A percentile compares a stretch with the other conserved stretches of the same genome.
These are phyloP conservation scores for Centella asiatica DNA, from an alignment of 129 eudicot genomes.

Conservation along the genomic window DNA sequence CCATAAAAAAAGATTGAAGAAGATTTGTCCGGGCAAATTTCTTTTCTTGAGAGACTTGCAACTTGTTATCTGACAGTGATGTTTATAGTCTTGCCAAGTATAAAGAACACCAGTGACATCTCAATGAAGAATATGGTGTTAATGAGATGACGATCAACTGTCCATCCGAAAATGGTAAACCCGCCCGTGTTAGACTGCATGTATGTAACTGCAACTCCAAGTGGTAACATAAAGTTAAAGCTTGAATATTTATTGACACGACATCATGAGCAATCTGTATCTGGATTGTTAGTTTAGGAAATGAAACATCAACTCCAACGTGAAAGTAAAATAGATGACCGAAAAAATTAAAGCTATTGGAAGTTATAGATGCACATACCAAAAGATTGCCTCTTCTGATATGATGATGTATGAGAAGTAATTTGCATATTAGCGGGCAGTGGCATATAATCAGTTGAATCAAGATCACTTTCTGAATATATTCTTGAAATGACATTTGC, in stretches of 20 bases:
- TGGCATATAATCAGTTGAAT: conserved; percentile 30
- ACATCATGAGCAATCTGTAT: no score
- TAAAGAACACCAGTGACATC: conserved; percentile 42
- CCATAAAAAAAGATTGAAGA: no score
- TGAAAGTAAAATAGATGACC: no score
- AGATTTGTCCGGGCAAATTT: background rate
- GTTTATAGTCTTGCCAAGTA: conserved; percentile 56
- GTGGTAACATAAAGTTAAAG: background rate
- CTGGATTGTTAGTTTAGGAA: background rate
- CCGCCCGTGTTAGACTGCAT: conserved; percentile 57
- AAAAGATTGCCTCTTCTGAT: conserved; percentile 51
- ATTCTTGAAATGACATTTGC: conserved; percentile 7
- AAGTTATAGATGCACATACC: conserved; percentile 24
- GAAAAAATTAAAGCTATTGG: background rate
- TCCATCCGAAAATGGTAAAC: conserved; percentile 47
- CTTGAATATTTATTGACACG: no score
- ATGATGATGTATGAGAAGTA: conserved; percentile 32
- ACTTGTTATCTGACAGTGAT: conserved; percentile 27
- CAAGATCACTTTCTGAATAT: conserved; percentile 49
- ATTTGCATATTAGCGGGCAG: conserved; percentile 23
- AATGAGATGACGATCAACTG: conserved; percentile 42
- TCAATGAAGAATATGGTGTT: conserved; percentile 50
- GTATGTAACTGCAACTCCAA: conserved; percentile 37
- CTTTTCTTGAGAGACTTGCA: no score
- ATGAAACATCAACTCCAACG: no score